Base-by-base conservation (phyloP, 345 rosid species). In the Raphanus sativus region DNA sequence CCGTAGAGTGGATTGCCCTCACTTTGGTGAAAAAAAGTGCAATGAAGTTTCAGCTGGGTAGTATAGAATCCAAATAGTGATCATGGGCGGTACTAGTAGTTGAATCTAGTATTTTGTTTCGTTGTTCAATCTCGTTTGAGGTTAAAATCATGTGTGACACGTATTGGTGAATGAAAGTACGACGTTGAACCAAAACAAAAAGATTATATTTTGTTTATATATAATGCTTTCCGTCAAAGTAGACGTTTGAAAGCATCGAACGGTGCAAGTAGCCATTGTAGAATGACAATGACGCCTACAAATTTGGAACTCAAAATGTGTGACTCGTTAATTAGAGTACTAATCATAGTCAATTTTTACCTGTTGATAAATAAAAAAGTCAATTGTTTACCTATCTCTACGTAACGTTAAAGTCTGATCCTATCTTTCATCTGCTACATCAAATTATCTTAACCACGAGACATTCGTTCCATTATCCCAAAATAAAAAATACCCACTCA, bases 371-470 rank as follows among this genome's bases (percentile, higher is more conserved):
- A 21, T 0, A 21, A 21, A 21, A 21, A 21, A 21, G 21, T 21
- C 21, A 21, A 21, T 21, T 21, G 0, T 5, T 42, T 13, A 42
- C 52, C 52, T 42, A 42, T 63, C 48, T 34, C 67, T 32, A 63
- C 48, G 4, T 63, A 63, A 64, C 62, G 66, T 58, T 58, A 25
- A 50, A 62, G 30, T 40, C n/a, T 62, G 32, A 36, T 36, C 65
- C 65, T 62, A 62, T 26, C 52, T 69, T 69, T 61, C 65, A 50
- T 69, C 73, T n/a, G 6, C 7, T 69, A 64, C 33, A 54, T 38
- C 70, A 62, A 69, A 38, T 4, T 5, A 15, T 58, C 15, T 10
- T 58, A 58, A 58, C 62, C 32, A 58, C 62, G 28, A 58, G 8
- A 58, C 8, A 58, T 9, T 58, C 7, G 1, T 58, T 58, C 32